Evolutionary conservation across 2,329 filamentous ascomycete species (phyloP).

Genomic region (Diaporthe citrichinensis): DNA sequence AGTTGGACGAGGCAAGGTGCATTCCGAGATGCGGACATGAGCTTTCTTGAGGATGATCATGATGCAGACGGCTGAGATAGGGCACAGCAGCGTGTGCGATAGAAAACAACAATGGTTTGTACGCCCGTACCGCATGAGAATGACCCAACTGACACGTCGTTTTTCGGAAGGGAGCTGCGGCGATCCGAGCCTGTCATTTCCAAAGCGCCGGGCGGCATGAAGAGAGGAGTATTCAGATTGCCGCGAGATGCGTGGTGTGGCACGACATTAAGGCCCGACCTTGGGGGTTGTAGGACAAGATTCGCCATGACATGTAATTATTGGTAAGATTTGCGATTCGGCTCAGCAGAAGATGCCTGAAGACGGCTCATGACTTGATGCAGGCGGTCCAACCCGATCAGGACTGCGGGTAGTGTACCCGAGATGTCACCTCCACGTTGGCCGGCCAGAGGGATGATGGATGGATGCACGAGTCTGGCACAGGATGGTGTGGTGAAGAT

Average conservation of each 20-base stretch:
- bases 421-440: background rate
- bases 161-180: conserved; percentile 30
- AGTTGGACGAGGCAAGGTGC: conserved; percentile 3
- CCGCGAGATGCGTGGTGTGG: conserved; percentile 35
- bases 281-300: conserved; percentile 32
- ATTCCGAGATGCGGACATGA: conserved; percentile 2
- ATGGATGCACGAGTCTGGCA: conserved; percentile 5
- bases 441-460: background rate
- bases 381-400: conserved; percentile 9
- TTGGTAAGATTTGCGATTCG: conserved; percentile 27
- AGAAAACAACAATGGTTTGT: background rate
- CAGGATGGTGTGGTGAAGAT: conserved; percentile 26
- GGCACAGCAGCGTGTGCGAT: background rate
- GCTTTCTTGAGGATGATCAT: background rate
- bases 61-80: conserved; percentile 12
- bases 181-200: conserved; percentile 21
- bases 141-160: conserved; percentile 30
- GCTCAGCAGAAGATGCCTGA: background rate
- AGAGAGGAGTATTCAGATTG: conserved; percentile 29
- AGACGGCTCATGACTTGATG: conserved; percentile 6
- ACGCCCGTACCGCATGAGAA: background rate
- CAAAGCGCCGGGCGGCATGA: conserved; percentile 25
- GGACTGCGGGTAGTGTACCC: conserved; percentile 20
- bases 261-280: conserved; percentile 34
- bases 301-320: conserved; percentile 32